Percentiles rank a stretch among this genome's conserved stretches.
Evolutionary conservation across 2,329 filamentous ascomycete species (phyloP).

Genomic region (Stagonosporopsis cucurbitacearum): DNA sequence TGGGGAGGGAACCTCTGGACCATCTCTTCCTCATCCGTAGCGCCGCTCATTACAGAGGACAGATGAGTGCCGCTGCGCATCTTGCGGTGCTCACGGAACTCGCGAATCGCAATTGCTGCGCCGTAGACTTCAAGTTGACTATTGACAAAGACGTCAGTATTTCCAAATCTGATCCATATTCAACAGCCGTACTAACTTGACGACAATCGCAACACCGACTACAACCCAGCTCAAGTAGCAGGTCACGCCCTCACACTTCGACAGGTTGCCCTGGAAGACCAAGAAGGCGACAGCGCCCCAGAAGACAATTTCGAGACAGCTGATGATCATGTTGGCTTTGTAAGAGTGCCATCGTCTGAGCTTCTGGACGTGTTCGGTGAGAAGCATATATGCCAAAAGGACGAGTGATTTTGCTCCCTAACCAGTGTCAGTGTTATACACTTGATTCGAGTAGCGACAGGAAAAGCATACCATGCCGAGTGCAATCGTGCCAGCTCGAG

Average conservation of each 20-base stretch:
- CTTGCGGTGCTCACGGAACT: constrained; percentile 18
- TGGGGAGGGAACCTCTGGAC: background rate
- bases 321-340: constrained; percentile 53
- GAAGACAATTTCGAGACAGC: constrained; percentile 52
- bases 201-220: constrained; percentile 20
- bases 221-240: constrained; percentile 34
- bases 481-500: constrained; percentile 29
- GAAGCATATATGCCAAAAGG: constrained; percentile 52
- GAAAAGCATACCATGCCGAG: constrained; percentile 28
- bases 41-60: constrained; percentile 37
- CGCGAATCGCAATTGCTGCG: constrained; percentile 16
- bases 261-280: constrained; percentile 26
- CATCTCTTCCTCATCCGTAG: constrained; percentile 28
- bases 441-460: background rate
- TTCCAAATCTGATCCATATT: too few relatives aligned
- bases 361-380: constrained; percentile 44
- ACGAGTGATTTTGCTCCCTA: constrained; percentile 51
- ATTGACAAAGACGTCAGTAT: background rate
- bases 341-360: constrained; percentile 49
- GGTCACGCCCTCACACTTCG: constrained; percentile 21
- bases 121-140: constrained; percentile 14
- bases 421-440: background rate
- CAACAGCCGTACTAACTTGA: constrained; percentile 12
- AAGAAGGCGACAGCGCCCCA: constrained; percentile 50
- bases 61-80: constrained; percentile 18